Conservation (phyloP, 2,329 filamentous ascomycete genomes). For the Elsinoe batatas region DNA sequence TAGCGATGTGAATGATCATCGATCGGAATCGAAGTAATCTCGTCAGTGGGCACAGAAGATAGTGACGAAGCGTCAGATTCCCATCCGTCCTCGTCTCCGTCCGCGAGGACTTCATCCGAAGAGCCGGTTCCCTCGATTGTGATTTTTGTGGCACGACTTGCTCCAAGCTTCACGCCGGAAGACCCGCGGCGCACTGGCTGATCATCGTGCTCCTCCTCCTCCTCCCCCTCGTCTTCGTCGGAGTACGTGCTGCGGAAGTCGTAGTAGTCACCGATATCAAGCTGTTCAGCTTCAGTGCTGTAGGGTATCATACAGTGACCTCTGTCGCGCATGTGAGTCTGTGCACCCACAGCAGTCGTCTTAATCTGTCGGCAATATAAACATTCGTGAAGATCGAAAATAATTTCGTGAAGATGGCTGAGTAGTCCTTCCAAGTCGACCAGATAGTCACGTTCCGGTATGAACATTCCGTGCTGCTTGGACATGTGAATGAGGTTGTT, state of each 20-base stretch:
- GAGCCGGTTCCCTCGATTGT: constrained; percentile 37
- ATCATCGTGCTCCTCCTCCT: constrained; percentile 51
- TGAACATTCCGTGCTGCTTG: constrained; percentile 87
- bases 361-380: constrained; percentile 79
- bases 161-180: constrained; percentile 59
- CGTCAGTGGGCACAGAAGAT: constrained; percentile 77
- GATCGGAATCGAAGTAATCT: constrained; percentile 68
- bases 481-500: constrained; percentile 84
- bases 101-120: constrained; percentile 46
- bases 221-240: constrained; percentile 58
- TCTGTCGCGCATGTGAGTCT: constrained; percentile 96
- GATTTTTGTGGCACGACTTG: constrained; percentile 43
- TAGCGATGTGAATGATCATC: constrained; percentile 63
- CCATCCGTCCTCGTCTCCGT: constrained; percentile 68
- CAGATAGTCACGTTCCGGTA: constrained; percentile 79
- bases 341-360: constrained; percentile 66
- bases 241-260: constrained; percentile 95
- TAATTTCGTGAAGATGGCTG: constrained; percentile 65
- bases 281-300: constrained; percentile 74
- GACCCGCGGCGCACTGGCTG: constrained; percentile 30
- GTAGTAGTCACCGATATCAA: constrained; percentile 93
- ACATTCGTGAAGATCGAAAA: constrained; percentile 73
- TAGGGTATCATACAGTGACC: constrained; percentile 96
- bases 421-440: constrained; percentile 75
- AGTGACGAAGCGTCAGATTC: constrained; percentile 82